Conservation (phyloP, 2,329 filamentous ascomycete genomes). For the Xylaria arbuscula region DNA sequence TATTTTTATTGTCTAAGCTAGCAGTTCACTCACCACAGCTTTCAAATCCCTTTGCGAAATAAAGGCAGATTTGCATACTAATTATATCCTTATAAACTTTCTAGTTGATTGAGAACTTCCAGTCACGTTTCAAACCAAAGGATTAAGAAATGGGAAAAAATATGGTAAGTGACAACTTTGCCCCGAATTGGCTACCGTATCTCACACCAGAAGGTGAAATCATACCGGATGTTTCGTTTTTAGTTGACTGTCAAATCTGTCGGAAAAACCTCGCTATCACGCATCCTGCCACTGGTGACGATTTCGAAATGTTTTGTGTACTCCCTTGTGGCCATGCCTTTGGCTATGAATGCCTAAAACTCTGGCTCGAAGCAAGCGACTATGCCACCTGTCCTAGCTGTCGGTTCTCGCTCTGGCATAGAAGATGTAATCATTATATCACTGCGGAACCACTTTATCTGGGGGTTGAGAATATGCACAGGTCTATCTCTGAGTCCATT, state of each 20-base stretch:
- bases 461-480: not conserved
- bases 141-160: not conserved
- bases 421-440: not conserved
- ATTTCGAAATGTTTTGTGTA: not conserved
- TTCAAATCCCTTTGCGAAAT: not conserved
- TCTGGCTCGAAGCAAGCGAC: not conserved
- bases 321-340: conserved; percentile 17
- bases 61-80: not conserved
- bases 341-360: not conserved
- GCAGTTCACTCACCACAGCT: conserved; percentile 3
- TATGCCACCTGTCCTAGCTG: conserved; percentile 13
- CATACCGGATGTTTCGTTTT: not conserved
- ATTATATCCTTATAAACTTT: not conserved
- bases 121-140: not conserved
- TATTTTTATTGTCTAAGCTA: not conserved
- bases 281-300: not conserved
- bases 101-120: not conserved
- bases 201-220: not conserved
- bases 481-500: not conserved
- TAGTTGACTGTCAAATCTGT: conserved; percentile 22
- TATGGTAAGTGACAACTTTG: conserved; percentile 17
- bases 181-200: conserved; percentile 26
- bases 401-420: not conserved
- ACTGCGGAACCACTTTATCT: accelerated
- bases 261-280: conserved; percentile 6